These are phyloP conservation scores for Neofusicoccum cordaticola DNA, from an alignment of 2,329 filamentous ascomycete genomes.

Conservation along the genomic window DNA sequence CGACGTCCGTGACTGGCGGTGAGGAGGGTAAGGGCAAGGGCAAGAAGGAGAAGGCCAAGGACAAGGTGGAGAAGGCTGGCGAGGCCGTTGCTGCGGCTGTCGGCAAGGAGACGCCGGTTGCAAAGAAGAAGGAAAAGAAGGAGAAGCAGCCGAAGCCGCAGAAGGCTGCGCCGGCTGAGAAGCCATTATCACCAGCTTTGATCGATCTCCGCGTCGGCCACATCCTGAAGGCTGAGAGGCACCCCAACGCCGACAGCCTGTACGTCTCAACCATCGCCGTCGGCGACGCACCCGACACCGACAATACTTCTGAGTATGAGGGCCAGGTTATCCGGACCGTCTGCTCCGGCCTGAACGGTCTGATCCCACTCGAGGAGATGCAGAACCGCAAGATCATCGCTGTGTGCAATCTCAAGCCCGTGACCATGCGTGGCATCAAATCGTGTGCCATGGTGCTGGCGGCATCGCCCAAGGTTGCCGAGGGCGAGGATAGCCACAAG, in stretches of 20 bases:
- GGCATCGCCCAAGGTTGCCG: slow-evolving; percentile 77
- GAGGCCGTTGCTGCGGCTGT: slow-evolving; percentile 50
- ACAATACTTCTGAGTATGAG: slow-evolving; percentile 88
- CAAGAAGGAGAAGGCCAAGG: slow-evolving; percentile 47
- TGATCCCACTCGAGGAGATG: slow-evolving; percentile 93
- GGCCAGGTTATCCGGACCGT: slow-evolving; percentile 91
- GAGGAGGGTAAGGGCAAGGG: slow-evolving; percentile 44
- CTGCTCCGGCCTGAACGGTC: slow-evolving; percentile 92
- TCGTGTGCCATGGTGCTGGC: slow-evolving; percentile 89
- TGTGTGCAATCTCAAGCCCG: slow-evolving; percentile 97
- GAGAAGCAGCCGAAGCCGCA: slow-evolving; percentile 77
- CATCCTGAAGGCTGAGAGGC: slow-evolving; percentile 91
- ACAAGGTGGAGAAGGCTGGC: slow-evolving; percentile 54
- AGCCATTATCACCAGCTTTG: slow-evolving; percentile 75
- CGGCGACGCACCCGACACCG: slow-evolving; percentile 79
- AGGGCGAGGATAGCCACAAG: slow-evolving; percentile 82
- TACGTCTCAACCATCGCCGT: slow-evolving; percentile 95
- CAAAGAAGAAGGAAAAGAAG: slow-evolving; percentile 79
- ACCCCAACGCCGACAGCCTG: slow-evolving; percentile 94
- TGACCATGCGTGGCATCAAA: slow-evolving; percentile 94
- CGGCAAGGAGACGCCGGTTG: slow-evolving; percentile 30
- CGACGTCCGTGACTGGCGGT: slow-evolving; percentile 33
- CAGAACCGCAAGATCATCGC: slow-evolving; percentile 92
- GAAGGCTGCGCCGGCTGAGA: slow-evolving; percentile 61
- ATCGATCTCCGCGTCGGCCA: slow-evolving; percentile 97